phyloP scores from a whole-genome alignment of 139 green algal species.

The Chlorella sp. region DNA sequence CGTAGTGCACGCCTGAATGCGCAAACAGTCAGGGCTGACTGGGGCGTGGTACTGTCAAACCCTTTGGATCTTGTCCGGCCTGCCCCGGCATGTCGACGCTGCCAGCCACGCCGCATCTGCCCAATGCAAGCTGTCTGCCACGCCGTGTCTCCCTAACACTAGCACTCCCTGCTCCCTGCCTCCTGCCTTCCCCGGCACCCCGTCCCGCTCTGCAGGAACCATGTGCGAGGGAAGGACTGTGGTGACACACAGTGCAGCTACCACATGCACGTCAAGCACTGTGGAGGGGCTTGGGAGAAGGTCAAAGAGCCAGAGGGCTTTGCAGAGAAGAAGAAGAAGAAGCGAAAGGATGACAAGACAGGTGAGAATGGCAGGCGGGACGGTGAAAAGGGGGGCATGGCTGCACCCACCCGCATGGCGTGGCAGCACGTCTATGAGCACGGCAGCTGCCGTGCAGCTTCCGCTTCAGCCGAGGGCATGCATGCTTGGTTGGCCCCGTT shows the following conservation, averaged over 20 bases:
- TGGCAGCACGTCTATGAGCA: neutral
- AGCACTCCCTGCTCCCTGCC: neutral
- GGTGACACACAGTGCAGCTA: conserved; percentile 60
- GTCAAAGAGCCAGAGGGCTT: conserved; percentile 30
- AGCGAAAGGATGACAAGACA: neutral
- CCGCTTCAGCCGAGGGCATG: neutral
- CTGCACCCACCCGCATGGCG: neutral
- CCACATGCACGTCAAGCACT: conserved; percentile 67
- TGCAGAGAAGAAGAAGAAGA: neutral
- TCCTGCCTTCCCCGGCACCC: neutral
- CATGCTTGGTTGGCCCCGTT: neutral
- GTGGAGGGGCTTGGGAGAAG: conserved; percentile 59
- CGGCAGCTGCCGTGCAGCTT: neutral
- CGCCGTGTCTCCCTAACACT: neutral
- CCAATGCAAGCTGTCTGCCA: neutral
- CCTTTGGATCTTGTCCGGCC: too few species aligned
- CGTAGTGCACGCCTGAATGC: neutral
- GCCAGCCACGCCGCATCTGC: neutral
- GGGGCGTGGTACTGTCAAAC: too few species aligned
- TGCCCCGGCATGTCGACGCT: too few species aligned
- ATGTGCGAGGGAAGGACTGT: conserved; percentile 19
- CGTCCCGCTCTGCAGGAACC: neutral
- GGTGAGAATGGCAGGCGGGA: neutral
- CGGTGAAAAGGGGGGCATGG: neutral
- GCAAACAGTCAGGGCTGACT: neutral